A percentile compares a stretch with the other conserved stretches of the same genome.
Conservation (phyloP, 2,329 filamentous ascomycete genomes). For the Apiospora phragmitis region DNA sequence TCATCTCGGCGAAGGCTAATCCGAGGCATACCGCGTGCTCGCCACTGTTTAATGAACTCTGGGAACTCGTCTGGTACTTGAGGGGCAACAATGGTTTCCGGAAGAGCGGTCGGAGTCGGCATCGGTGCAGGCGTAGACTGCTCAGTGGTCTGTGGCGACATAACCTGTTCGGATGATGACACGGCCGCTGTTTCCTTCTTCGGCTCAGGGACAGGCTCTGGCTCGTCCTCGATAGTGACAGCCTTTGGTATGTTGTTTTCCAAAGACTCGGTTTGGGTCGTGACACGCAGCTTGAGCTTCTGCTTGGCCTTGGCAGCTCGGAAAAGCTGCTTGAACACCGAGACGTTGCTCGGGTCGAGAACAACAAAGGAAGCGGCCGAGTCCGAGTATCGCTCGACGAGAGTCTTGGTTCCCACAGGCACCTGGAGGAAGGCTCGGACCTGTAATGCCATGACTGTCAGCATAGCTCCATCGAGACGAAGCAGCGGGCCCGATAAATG, state of each 20-base stretch:
- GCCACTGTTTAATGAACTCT: slow-evolving; percentile 29
- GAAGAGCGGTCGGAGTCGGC: slow-evolving; percentile 13
- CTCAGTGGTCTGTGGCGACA: not conserved
- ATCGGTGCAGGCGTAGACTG: slow-evolving; percentile 1
- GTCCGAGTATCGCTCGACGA: slow-evolving; percentile 94
- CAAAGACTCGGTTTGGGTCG: slow-evolving; percentile 35
- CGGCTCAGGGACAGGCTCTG: slow-evolving; percentile 29
- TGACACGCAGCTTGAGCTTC: slow-evolving; percentile 87
- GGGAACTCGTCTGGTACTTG: slow-evolving; percentile 26
- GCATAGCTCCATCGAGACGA: not conserved
- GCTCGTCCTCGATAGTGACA: slow-evolving; percentile 53
- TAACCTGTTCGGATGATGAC: not conserved
- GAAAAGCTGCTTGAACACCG: slow-evolving; percentile 95
- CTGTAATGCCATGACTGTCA: slow-evolving; percentile 42
- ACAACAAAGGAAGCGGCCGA: slow-evolving; percentile 79
- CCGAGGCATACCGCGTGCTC: slow-evolving; percentile 26
- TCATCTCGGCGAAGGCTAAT: slow-evolving; percentile 27
- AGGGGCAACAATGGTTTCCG: slow-evolving; percentile 27
- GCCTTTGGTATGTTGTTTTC: slow-evolving; percentile 38
- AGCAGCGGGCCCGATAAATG: slow-evolving; percentile 14
- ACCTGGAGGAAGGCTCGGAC: slow-evolving; percentile 70
- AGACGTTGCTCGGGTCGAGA: slow-evolving; percentile 73
- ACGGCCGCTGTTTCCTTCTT: not conserved
- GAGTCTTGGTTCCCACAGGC: slow-evolving; percentile 58
- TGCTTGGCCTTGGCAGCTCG: slow-evolving; percentile 97